These are phyloP conservation scores for Eucalyptus cloeziana DNA, from an alignment of 345 rosid species.

Conservation along the genomic window DNA sequence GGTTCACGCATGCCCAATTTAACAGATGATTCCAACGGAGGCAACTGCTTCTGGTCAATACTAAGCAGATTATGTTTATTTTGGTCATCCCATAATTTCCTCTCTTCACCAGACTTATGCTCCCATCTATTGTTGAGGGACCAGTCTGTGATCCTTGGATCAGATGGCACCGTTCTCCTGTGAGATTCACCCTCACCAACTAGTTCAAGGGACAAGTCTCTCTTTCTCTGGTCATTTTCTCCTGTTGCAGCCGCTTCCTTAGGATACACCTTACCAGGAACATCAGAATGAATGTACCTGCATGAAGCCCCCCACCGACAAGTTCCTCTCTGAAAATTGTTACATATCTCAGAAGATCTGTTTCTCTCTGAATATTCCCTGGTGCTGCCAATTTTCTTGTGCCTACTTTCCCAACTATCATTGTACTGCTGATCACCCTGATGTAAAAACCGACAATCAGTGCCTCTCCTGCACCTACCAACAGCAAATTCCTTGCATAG, in stretches of 20 bases:
- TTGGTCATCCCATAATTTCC: conserved; percentile 3
- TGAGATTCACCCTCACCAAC: neutral
- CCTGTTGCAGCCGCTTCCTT: conserved; percentile 16
- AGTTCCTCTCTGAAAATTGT: conserved; percentile 32
- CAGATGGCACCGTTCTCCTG: conserved; percentile 4
- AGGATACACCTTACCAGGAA: conserved; percentile 25
- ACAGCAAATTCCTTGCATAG: conserved; percentile 49
- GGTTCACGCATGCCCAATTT: neutral
- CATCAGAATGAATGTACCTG: conserved; percentile 63
- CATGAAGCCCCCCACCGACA: conserved; percentile 80
- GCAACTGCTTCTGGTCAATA: neutral
- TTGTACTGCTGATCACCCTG: conserved; percentile 27
- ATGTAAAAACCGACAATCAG: conserved; percentile 45
- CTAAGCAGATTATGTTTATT: neutral
- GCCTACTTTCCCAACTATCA: conserved; percentile 42
- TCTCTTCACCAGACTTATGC: conserved; percentile 5
- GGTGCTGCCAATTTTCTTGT: conserved; percentile 25
- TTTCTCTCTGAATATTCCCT: conserved; percentile 21
- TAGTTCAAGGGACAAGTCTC: neutral
- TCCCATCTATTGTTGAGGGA: conserved; percentile 21
- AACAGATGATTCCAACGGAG: neutral
- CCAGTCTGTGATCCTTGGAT: conserved; percentile 14
- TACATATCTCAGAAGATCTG: conserved; percentile 8
- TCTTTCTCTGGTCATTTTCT: conserved; percentile 13
- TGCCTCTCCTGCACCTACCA: conserved; percentile 74